These are phyloP conservation scores for Backusella tuberculispora DNA, from an alignment of 192 early-diverging fungal genomes.

Conservation along the genomic window DNA sequence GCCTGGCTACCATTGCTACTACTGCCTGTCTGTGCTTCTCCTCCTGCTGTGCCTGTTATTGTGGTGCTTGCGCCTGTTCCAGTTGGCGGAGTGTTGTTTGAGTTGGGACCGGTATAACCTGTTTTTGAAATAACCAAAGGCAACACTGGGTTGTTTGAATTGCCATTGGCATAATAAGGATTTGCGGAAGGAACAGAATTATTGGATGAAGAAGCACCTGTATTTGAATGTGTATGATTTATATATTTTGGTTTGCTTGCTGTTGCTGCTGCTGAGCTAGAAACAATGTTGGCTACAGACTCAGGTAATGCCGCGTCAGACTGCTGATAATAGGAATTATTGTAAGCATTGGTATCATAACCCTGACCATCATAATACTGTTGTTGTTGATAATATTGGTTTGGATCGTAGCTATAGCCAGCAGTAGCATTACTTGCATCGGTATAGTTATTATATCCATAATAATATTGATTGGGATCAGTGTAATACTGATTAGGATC, in stretches of 20 bases:
- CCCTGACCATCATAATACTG: not conserved
- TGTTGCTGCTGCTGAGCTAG: not conserved
- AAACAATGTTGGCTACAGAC: conserved; percentile 5
- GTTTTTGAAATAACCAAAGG: conserved; percentile 15
- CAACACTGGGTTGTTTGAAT: conserved; percentile 7
- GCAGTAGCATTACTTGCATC: not conserved
- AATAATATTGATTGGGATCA: conserved; percentile 25
- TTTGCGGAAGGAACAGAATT: not conserved
- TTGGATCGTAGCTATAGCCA: not conserved
- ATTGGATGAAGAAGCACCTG: not conserved
- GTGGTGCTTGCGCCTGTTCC: not conserved
- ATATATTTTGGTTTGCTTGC: not conserved
- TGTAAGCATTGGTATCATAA: not conserved
- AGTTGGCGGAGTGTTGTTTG: not conserved
- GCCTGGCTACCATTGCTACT: not conserved
- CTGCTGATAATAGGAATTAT: not conserved
- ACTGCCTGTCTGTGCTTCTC: not conserved
- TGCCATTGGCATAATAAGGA: not conserved
- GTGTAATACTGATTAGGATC: conserved; percentile 23
- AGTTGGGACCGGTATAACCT: conserved; percentile 14
- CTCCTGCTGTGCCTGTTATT: too few species aligned
- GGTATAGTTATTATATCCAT: not conserved
- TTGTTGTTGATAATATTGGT: conserved; percentile 11
- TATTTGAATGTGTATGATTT: not conserved
- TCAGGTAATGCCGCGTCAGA: conserved; percentile 7